These are phyloP conservation scores for slime mould (Dictyostelium discoideum) DNA, from an alignment of 78 protist genomes.

Conservation along the genomic window DNA sequence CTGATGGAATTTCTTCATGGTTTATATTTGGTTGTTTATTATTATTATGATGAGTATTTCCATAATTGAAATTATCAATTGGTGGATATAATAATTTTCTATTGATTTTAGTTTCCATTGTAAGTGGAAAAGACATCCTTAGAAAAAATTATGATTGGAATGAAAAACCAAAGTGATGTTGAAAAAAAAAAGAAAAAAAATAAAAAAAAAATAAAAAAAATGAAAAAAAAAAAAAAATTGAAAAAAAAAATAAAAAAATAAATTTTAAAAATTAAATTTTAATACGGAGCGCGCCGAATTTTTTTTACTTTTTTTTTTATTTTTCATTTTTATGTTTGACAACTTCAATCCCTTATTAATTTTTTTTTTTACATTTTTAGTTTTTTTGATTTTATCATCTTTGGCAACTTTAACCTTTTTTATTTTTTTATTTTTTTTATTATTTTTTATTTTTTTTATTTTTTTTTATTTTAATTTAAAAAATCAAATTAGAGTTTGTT, in stretches of 20 bases:
- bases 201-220: too few relatives aligned
- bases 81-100: neutral
- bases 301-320: too few relatives aligned
- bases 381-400: too few relatives aligned
- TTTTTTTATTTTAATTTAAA: too few relatives aligned
- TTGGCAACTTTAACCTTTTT: too few relatives aligned
- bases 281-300: neutral
- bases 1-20: slow-evolving; percentile 6
- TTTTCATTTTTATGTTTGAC: too few relatives aligned
- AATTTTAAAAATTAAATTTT: neutral
- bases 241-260: too few relatives aligned
- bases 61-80: neutral
- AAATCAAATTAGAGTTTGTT: too few relatives aligned
- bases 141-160: neutral
- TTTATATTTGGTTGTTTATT: neutral
- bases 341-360: too few relatives aligned
- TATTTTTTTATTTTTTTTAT: too few relatives aligned
- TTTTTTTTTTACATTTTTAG: too few relatives aligned
- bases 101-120: neutral
- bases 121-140: neutral
- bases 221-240: neutral
- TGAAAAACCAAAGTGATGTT: neutral
- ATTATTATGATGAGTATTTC: neutral
- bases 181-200: too few relatives aligned
- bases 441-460: neutral